A percentile compares a stretch with the other conserved stretches of the same genome.
Conservation (phyloP, 2,329 filamentous ascomycete genomes). For the Pseudogymnoascus sp. region DNA sequence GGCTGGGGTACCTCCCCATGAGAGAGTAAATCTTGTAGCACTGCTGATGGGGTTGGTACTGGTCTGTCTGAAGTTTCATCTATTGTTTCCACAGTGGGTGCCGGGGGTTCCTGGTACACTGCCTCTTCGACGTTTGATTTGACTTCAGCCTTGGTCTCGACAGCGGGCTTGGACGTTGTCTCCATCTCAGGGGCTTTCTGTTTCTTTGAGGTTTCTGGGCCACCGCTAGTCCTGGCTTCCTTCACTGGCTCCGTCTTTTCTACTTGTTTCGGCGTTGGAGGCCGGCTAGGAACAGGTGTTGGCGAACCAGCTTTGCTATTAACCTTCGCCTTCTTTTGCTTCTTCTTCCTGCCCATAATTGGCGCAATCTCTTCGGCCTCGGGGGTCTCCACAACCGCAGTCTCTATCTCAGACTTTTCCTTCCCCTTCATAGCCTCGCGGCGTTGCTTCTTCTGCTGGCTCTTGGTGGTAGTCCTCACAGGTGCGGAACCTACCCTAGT, state of each 20-base stretch:
- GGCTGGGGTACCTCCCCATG: conserved; percentile 29
- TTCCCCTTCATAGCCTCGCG: conserved; percentile 62
- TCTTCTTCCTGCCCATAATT: conserved; percentile 74
- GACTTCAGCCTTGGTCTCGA: conserved; percentile 17
- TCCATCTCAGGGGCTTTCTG: conserved; percentile 13
- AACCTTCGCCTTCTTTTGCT: conserved; percentile 67
- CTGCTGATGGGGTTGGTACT: conserved; percentile 25
- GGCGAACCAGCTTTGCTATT: conserved; percentile 26
- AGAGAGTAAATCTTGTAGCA: conserved; percentile 34
- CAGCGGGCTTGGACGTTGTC: conserved; percentile 14
- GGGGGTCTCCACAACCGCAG: conserved; percentile 36
- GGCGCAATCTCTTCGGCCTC: conserved; percentile 51
- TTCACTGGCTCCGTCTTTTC: conserved; percentile 10
- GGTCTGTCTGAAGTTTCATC: conserved; percentile 25
- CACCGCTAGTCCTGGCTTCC: conserved; percentile 5
- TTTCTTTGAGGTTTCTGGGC: conserved; percentile 11
- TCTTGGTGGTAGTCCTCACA: conserved; percentile 65
- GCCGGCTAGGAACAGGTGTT: conserved; percentile 22
- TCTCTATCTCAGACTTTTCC: conserved; percentile 45
- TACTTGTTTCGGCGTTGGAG: conserved; percentile 19
- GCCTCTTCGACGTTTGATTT: conserved; percentile 14
- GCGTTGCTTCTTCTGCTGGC: conserved; percentile 68
- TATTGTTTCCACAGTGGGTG: conserved; percentile 19
- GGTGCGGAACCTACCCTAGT: conserved; percentile 61
- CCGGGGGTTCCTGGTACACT: conserved; percentile 16